phyloP scores from a whole-genome alignment of 768 basidiomycete species.

The Inosperma sp. region DNA sequence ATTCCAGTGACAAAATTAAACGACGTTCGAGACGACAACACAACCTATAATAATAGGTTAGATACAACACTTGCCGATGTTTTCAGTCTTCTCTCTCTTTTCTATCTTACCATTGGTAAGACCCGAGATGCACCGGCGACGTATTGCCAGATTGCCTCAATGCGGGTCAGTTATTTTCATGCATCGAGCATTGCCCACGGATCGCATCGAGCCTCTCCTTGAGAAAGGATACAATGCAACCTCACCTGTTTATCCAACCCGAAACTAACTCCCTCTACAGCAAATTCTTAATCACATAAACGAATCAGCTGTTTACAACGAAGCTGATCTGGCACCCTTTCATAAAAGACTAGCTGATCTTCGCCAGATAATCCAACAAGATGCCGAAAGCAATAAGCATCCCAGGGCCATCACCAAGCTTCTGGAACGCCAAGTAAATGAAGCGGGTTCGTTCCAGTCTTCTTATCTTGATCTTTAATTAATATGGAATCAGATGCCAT shows the following conservation, averaged over 20 bases:
- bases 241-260: background rate
- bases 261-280: constrained; percentile 35
- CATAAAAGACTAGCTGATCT: constrained; percentile 75
- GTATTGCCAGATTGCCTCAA: constrained; percentile 93
- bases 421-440: constrained; percentile 84
- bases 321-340: constrained; percentile 86
- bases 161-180: constrained; percentile 67
- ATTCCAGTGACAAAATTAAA: constrained; percentile 81
- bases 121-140: constrained; percentile 91
- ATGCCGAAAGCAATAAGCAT: constrained; percentile 76
- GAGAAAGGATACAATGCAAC: background rate
- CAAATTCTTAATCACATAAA: constrained; percentile 95
- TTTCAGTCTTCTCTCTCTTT: constrained; percentile 89
- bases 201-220: background rate
- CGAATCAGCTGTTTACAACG: constrained; percentile 92
- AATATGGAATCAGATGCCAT: constrained; percentile 56
- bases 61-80: constrained; percentile 96
- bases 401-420: constrained; percentile 84
- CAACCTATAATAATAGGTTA: constrained; percentile 78
- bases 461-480: background rate
- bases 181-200: background rate
- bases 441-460: constrained; percentile 64
- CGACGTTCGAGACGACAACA: constrained; percentile 77
- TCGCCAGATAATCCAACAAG: constrained; percentile 79
- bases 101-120: constrained; percentile 97